phyloP scores from a whole-genome alignment of 1,284 basidiomycete species.

The Inonotus obliquus region DNA sequence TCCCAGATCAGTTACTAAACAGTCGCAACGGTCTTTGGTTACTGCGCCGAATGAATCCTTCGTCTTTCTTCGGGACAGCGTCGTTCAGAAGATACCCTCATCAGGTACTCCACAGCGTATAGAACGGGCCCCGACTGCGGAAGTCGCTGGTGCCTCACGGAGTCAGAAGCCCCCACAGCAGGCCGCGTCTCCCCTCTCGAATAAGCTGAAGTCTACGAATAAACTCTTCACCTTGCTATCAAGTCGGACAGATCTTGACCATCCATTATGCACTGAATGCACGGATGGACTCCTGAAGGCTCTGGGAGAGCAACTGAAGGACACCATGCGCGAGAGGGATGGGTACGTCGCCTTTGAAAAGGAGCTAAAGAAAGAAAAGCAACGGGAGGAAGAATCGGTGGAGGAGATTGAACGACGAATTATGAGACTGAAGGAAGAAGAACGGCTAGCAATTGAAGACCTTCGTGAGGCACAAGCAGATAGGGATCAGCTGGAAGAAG shows the following conservation, averaged over 20 bases:
- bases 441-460: slow-evolving; percentile 65
- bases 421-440: slow-evolving; percentile 71
- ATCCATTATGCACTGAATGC: slow-evolving; percentile 94
- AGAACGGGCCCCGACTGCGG: slow-evolving; percentile 13
- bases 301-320: slow-evolving; percentile 81
- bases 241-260: slow-evolving; percentile 80
- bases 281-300: slow-evolving; percentile 77
- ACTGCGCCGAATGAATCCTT: slow-evolving; percentile 75
- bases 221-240: slow-evolving; percentile 79
- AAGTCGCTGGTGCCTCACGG: slow-evolving; percentile 24
- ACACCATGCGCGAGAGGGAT: slow-evolving; percentile 88
- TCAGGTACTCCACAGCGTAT: slow-evolving; percentile 29
- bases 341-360: slow-evolving; percentile 91
- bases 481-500: slow-evolving; percentile 67
- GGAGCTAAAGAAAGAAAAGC: slow-evolving; percentile 71
- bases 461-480: slow-evolving; percentile 72
- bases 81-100: slow-evolving; percentile 59
- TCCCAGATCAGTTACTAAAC: slow-evolving; percentile 50
- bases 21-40: slow-evolving; percentile 45
- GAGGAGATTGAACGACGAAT: slow-evolving; percentile 70
- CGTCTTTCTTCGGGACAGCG: slow-evolving; percentile 82
- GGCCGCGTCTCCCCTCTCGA: slow-evolving; percentile 58
- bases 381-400: slow-evolving; percentile 56
- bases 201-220: slow-evolving; percentile 68
- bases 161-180: slow-evolving; percentile 6